phyloP scores from a whole-genome alignment of 1,284 basidiomycete species.

The Ceratobasidium sp. region DNA sequence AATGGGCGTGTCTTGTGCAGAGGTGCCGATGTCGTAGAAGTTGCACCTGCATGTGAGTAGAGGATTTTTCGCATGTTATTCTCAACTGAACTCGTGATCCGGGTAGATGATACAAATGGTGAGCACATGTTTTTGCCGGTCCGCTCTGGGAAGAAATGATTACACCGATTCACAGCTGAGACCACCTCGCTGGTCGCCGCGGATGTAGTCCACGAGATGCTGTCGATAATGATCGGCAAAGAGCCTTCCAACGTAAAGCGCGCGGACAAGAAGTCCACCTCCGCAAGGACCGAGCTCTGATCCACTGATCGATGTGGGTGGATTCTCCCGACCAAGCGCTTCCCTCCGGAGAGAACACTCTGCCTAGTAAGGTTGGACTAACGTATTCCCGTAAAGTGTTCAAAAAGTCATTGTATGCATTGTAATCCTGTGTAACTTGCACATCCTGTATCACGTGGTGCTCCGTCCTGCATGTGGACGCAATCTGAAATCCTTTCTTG shows the following conservation, averaged over 20 bases:
- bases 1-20: constrained; percentile 49
- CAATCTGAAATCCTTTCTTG: not conserved
- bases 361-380: not conserved
- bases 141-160: not conserved
- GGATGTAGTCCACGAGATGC: constrained; percentile 72
- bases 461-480: constrained; percentile 16
- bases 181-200: constrained; percentile 75
- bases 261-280: not conserved
- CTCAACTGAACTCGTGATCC: not conserved
- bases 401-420: not conserved
- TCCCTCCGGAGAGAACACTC: not conserved
- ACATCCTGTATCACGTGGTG: constrained; percentile 24
- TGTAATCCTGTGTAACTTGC: not conserved
- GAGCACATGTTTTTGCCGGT: not conserved
- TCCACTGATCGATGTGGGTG: not conserved
- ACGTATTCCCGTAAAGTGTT: not conserved
- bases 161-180: constrained; percentile 57
- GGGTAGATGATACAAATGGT: constrained; percentile 60
- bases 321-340: not conserved
- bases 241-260: not conserved
- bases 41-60: constrained; percentile 67
- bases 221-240: constrained; percentile 61
- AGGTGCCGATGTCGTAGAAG: constrained; percentile 79
- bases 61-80: not conserved
- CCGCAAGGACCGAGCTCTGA: constrained; percentile 19